phyloP scores from a whole-genome alignment of 2,329 filamentous ascomycete genomes.

The Lecanicillium sp. region DNA sequence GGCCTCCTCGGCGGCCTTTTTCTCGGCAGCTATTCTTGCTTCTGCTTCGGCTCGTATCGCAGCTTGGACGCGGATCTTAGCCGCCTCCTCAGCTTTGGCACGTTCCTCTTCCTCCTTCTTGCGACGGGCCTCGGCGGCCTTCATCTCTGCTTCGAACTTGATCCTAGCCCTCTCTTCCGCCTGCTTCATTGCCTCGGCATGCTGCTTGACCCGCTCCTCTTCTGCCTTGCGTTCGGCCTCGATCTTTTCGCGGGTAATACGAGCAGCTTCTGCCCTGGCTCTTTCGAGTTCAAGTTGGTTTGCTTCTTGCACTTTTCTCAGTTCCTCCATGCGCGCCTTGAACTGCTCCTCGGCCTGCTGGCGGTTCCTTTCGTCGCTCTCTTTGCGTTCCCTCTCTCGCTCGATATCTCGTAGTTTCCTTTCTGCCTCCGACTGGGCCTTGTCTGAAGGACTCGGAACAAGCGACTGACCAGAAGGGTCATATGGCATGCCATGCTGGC shows the following conservation, averaged over 20 bases:
- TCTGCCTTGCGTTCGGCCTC: conserved; percentile 36
- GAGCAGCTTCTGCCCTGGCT: conserved; percentile 38
- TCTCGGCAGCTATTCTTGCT: conserved; percentile 33
- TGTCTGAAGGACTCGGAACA: conserved; percentile 27
- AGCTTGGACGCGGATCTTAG: conserved; percentile 31
- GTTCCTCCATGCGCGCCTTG: conserved; percentile 31
- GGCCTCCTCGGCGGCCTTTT: conserved; percentile 34
- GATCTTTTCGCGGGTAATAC: conserved; percentile 34
- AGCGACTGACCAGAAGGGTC: conserved; percentile 29
- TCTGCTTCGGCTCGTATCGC: conserved; percentile 33
- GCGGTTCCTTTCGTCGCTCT: conserved; percentile 22
- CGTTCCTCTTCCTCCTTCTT: conserved; percentile 31
- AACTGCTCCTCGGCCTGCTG: conserved; percentile 38
- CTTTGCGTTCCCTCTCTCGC: conserved; percentile 29
- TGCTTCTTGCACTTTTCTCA: conserved; percentile 34
- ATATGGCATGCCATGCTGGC: conserved; percentile 32
- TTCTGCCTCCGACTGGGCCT: not conserved
- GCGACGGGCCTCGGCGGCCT: conserved; percentile 35
- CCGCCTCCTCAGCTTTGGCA: conserved; percentile 39
- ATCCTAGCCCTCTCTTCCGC: conserved; percentile 29
- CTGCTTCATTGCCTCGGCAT: conserved; percentile 25
- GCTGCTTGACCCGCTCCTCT: conserved; percentile 33
- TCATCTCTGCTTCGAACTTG: conserved; percentile 31
- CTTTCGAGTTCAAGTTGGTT: conserved; percentile 39
- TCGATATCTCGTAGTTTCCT: conserved; percentile 7